Evolutionary conservation across 352 stramenopile genomes (phyloP).

Genomic region (Pythium rishiriense): DNA sequence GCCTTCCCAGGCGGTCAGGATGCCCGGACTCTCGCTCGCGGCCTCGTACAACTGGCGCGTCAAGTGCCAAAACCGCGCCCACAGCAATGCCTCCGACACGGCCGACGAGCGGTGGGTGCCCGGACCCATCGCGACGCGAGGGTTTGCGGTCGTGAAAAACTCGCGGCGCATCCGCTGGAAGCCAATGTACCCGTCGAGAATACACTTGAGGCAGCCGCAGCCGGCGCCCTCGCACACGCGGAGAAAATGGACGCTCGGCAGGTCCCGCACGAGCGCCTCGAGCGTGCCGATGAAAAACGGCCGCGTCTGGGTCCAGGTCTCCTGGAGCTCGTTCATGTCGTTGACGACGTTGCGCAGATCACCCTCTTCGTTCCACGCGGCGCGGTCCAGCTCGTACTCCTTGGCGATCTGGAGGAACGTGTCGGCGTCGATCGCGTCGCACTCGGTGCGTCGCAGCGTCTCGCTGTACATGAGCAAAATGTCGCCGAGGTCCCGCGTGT

Average conservation of each 20-base stretch:
- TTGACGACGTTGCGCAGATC: conserved; percentile 74
- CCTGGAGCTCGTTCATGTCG: conserved; percentile 56
- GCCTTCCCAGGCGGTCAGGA: conserved; percentile 58
- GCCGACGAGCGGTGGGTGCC: conserved; percentile 6
- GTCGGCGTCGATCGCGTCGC: conserved; percentile 51
- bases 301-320: conserved; percentile 56
- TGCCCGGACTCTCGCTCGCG: conserved; percentile 57
- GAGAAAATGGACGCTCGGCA: conserved; percentile 52
- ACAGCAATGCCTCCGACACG: conserved; percentile 66
- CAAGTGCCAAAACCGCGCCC: conserved; percentile 80
- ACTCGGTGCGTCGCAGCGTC: conserved; percentile 63
- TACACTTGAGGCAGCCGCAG: conserved; percentile 81
- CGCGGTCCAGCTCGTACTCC: conserved; percentile 72
- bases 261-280: conserved; percentile 54
- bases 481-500: conserved; percentile 55
- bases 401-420: conserved; percentile 75
- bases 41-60: conserved; percentile 81
- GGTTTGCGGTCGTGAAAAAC: conserved; percentile 19
- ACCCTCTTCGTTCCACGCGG: conserved; percentile 66
- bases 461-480: conserved; percentile 85
- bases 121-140: background rate
- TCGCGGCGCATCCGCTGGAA: conserved; percentile 77
- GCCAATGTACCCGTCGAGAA: conserved; percentile 77
- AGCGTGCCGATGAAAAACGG: conserved; percentile 74
- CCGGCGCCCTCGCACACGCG: conserved; percentile 69